Conservation (phyloP, 2,329 filamentous ascomycete genomes). For the Aspergillus sojae region DNA sequence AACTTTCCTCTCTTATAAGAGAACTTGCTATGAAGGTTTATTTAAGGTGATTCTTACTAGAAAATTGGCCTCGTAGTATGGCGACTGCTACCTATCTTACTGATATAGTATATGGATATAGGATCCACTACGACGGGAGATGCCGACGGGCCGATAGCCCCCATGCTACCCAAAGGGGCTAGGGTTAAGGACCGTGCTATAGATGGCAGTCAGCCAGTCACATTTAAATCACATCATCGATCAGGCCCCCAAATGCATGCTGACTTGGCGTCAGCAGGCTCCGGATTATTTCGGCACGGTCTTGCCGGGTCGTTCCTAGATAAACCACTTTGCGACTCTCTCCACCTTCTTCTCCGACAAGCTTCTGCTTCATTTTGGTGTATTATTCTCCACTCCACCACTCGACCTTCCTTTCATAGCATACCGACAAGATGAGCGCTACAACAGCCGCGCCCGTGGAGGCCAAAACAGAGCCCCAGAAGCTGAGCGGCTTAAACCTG, state of each 20-base stretch:
- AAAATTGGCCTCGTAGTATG: no score
- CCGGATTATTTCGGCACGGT: background rate
- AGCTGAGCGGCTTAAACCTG: conserved; percentile 68
- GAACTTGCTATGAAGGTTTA: no score
- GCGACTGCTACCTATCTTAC: no score
- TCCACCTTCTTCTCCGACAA: background rate
- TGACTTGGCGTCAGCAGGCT: background rate
- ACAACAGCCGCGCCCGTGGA: background rate
- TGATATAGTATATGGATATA: no score
- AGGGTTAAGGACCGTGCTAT: background rate
- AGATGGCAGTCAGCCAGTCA: no score
- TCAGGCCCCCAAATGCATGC: background rate
- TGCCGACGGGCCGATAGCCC: background rate
- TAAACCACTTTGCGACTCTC: background rate
- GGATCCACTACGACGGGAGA: background rate
- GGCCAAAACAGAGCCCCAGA: conserved; percentile 20
- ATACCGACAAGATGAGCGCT: background rate
- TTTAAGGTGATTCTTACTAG: no score
- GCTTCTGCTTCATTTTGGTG: background rate
- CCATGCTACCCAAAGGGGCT: background rate
- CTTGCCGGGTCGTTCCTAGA: background rate
- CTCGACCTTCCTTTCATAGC: background rate
- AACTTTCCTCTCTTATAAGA: background rate
- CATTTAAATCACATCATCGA: background rate
- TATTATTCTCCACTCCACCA: background rate